A percentile compares a stretch with the other conserved stretches of the same genome.
Evolutionary conservation across 805 yeast genomes (phyloP).

Genomic region (Priceomyces medius): DNA sequence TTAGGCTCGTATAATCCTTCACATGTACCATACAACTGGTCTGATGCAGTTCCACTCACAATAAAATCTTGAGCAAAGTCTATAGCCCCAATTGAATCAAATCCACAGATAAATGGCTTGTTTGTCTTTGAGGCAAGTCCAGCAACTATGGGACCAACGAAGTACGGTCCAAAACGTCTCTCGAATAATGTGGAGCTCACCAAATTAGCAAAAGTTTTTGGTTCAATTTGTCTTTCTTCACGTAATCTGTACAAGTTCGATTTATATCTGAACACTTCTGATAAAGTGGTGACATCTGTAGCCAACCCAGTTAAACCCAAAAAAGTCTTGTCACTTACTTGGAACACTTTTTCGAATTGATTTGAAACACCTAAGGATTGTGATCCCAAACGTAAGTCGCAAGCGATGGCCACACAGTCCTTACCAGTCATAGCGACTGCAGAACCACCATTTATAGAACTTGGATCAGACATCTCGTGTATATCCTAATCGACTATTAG

Average conservation of each 20-base stretch:
- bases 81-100: constrained; percentile 95
- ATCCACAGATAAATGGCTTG: constrained; percentile 90
- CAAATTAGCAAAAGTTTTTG: constrained; percentile 87
- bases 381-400: constrained; percentile 89
- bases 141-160: constrained; percentile 94
- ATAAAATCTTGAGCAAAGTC: constrained; percentile 93
- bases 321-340: constrained; percentile 74
- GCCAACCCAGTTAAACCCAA: constrained; percentile 95
- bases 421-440: constrained; percentile 99
- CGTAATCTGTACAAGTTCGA: constrained; percentile 85
- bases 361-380: constrained; percentile 91
- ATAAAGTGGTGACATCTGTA: constrained; percentile 84
- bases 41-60: constrained; percentile 95
- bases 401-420: constrained; percentile 96
- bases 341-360: constrained; percentile 89
- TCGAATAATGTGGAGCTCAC: constrained; percentile 89
- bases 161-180: constrained; percentile 93
- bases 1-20: constrained; percentile 93
- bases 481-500: neutral
- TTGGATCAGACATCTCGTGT: constrained; percentile 66
- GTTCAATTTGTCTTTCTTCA: constrained; percentile 91
- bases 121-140: constrained; percentile 82
- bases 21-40: constrained; percentile 98
- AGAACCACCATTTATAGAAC: constrained; percentile 86
- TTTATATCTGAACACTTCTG: constrained; percentile 78